phyloP scores from a whole-genome alignment of 805 yeast genomes.

The Yamadazyma tumulicola region DNA sequence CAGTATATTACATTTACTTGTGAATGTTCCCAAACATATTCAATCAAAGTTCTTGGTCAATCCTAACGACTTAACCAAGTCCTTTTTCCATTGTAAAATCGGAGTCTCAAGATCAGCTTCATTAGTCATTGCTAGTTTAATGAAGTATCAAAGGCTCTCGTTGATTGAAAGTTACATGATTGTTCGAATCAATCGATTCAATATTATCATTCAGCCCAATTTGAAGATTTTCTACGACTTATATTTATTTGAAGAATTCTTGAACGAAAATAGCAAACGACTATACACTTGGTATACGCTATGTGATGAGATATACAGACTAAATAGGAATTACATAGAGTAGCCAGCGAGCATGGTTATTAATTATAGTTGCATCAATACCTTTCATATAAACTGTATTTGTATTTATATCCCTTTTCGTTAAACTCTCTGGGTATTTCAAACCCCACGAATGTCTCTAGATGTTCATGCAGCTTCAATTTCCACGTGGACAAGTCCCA shows the following conservation, averaged over 20 bases:
- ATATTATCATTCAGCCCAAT: constrained; percentile 42
- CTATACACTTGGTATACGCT: constrained; percentile 26
- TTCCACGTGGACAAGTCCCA: constrained; percentile 33
- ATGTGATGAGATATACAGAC: constrained; percentile 26
- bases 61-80: constrained; percentile 14
- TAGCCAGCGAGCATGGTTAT: constrained; percentile 1
- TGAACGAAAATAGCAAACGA: constrained; percentile 14
- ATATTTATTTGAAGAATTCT: constrained; percentile 23
- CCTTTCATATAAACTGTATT: constrained; percentile 10
- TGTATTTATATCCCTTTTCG: constrained; percentile 11
- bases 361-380: not conserved
- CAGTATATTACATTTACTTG: constrained; percentile 25
- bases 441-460: constrained; percentile 37
- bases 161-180: constrained; percentile 34
- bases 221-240: constrained; percentile 37
- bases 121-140: constrained; percentile 35
- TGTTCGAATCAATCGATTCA: constrained; percentile 36
- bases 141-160: constrained; percentile 28
- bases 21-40: constrained; percentile 25
- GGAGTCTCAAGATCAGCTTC: constrained; percentile 44
- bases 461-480: constrained; percentile 27
- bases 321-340: constrained; percentile 25
- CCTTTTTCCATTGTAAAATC: constrained; percentile 37
- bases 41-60: constrained; percentile 25
- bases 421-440: constrained; percentile 17